Conservation (phyloP, 2,329 filamentous ascomycete species). For the Cytospora schulzeri region DNA sequence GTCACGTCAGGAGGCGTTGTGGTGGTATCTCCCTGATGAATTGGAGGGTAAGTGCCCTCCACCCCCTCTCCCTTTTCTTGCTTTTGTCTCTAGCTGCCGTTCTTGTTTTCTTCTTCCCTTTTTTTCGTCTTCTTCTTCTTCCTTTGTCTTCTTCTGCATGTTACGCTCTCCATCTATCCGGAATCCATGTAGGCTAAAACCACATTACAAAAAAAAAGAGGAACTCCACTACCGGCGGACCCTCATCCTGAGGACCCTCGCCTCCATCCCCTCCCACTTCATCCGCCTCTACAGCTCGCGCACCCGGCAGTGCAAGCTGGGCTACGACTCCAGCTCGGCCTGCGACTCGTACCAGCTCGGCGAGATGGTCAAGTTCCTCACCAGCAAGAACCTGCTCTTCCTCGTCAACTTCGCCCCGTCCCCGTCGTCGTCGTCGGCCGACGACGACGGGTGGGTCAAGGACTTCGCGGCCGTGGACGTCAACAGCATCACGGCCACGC, state of each 20-base stretch:
- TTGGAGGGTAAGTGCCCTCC: slow-evolving; percentile 59
- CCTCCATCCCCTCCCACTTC: slow-evolving; percentile 70
- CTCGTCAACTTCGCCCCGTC: slow-evolving; percentile 57
- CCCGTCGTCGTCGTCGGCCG: slow-evolving; percentile 43
- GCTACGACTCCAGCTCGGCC: slow-evolving; percentile 71
- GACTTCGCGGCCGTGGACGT: slow-evolving; percentile 62
- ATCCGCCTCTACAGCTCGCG: slow-evolving; percentile 67
- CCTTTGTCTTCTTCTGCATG: neutral
- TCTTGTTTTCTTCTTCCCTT: neutral
- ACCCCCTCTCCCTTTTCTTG: neutral
- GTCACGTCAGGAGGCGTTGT: slow-evolving; percentile 47
- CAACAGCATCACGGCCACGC: slow-evolving; percentile 57
- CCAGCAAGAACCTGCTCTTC: slow-evolving; percentile 60
- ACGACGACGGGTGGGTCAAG: slow-evolving; percentile 39
- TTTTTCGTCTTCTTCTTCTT: neutral
- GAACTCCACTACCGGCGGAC: slow-evolving; percentile 63
- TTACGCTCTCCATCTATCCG: slow-evolving; percentile 16
- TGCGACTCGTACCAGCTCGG: slow-evolving; percentile 80
- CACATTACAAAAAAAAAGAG: slow-evolving; percentile 1
- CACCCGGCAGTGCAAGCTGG: slow-evolving; percentile 68
- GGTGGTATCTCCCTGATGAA: slow-evolving; percentile 73
- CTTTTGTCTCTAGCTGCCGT: neutral
- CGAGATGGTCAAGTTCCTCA: slow-evolving; percentile 74
- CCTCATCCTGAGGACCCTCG: slow-evolving; percentile 68
- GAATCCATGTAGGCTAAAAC: slow-evolving; percentile 39